Evolutionary conservation across 1,139 yeast species (phyloP).

Genomic region (Sugiyamaella neomexicana): DNA sequence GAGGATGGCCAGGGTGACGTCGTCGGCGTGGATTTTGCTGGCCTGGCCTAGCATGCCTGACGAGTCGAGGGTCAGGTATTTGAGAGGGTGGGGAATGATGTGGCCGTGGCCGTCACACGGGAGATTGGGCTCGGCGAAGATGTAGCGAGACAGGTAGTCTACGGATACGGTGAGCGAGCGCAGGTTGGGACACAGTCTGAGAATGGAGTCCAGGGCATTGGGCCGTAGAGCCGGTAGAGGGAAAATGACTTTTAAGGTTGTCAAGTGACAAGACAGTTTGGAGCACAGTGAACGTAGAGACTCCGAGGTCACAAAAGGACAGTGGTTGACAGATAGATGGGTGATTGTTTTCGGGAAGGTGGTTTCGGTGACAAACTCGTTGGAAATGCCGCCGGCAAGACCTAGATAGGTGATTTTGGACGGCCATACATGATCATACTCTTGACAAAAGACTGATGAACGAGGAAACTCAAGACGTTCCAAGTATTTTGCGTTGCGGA

Average conservation of each 20-base stretch:
- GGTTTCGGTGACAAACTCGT: constrained; percentile 68
- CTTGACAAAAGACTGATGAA: constrained; percentile 75
- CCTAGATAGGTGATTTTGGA: constrained; percentile 66
- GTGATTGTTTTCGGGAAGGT: constrained; percentile 70
- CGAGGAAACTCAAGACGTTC: constrained; percentile 86
- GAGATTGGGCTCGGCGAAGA: constrained; percentile 38
- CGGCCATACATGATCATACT: constrained; percentile 68
- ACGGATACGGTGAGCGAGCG: constrained; percentile 65
- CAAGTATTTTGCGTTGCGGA: constrained; percentile 58
- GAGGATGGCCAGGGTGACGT: constrained; percentile 76
- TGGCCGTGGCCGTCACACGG: constrained; percentile 29
- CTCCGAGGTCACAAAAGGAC: constrained; percentile 68
- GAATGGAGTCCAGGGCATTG: constrained; percentile 69
- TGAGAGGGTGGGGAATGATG: constrained; percentile 53
- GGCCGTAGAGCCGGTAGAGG: constrained; percentile 83
- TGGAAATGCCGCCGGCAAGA: constrained; percentile 85
- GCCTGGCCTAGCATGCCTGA: constrained; percentile 89
- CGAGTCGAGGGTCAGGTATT: constrained; percentile 68
- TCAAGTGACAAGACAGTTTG: constrained; percentile 65
- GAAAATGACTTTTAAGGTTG: constrained; percentile 65
- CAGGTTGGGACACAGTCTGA: constrained; percentile 74
- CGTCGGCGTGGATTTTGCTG: constrained; percentile 81
- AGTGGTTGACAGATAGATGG: constrained; percentile 77
- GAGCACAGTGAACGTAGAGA: constrained; percentile 59
- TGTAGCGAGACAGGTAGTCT: constrained; percentile 66